Evolutionary conservation across 2,329 filamentous ascomycete species (phyloP).

Genomic region (Diaporthe ampelina): DNA sequence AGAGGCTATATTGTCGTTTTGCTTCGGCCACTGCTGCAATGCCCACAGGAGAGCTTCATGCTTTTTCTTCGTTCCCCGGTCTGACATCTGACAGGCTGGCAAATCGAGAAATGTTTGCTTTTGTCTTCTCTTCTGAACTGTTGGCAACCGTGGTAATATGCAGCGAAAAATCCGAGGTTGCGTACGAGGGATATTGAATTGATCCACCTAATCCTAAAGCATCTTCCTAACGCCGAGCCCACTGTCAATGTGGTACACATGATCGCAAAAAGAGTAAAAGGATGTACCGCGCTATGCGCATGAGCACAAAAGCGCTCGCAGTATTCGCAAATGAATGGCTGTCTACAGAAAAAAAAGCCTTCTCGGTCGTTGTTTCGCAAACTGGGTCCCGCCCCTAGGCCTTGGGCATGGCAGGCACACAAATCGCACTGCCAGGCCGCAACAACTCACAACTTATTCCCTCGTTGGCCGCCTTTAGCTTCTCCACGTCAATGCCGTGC

Average conservation of each 20-base stretch:
- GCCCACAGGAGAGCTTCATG: neutral
- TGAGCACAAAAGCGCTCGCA: neutral
- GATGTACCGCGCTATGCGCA: neutral
- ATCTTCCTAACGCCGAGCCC: constrained; percentile 2
- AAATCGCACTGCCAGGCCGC: constrained; percentile 49
- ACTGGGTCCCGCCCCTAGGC: neutral
- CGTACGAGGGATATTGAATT: neutral
- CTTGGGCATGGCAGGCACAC: constrained; percentile 40
- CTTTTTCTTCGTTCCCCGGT: neutral
- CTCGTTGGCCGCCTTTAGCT: constrained; percentile 60
- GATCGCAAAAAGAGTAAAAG: neutral
- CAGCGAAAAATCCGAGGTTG: neutral
- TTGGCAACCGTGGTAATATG: neutral
- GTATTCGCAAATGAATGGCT: neutral
- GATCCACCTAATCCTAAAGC: neutral
- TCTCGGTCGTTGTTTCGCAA: neutral
- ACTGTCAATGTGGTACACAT: constrained; percentile 11
- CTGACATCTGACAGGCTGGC: neutral
- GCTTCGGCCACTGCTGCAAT: neutral
- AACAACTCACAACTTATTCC: constrained; percentile 63
- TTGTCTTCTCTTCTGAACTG: neutral
- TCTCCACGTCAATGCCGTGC: constrained; percentile 59
- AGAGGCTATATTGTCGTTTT: neutral
- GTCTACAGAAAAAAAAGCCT: neutral
- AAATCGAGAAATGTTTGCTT: neutral